Percentiles rank a stretch among this genome's conserved stretches.
Evolutionary conservation across 2,329 filamentous ascomycete genomes (phyloP).

Genomic region (Rhexocercosporidium sp.): DNA sequence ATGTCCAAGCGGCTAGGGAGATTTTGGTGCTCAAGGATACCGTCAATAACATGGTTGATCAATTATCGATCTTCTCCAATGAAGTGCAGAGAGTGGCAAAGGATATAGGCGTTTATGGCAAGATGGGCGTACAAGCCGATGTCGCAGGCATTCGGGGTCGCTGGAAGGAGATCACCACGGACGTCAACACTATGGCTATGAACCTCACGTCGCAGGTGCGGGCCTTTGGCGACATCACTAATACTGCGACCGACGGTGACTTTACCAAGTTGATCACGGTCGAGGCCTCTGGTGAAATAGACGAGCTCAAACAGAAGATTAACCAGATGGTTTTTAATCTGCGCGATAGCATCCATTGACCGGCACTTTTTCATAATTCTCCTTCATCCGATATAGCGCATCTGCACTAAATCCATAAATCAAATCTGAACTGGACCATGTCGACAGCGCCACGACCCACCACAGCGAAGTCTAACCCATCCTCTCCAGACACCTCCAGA

Average conservation of each 20-base stretch:
- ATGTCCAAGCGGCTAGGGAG: conserved; percentile 93
- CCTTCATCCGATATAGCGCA: too few species aligned
- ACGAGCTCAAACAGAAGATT: conserved; percentile 98
- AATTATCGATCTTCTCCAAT: conserved; percentile 93
- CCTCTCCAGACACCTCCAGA: too few species aligned
- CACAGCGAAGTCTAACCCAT: too few species aligned
- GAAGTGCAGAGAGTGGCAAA: conserved; percentile 94
- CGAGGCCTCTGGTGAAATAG: conserved; percentile 98
- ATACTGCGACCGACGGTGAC: conserved; percentile 93
- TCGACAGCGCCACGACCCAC: too few species aligned
- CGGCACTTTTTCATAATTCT: too few species aligned
- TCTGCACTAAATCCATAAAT: too few species aligned
- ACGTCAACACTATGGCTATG: conserved; percentile 51
- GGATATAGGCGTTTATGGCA: conserved; percentile 95
- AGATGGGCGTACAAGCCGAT: conserved; percentile 97
- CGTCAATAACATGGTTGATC: conserved; percentile 98
- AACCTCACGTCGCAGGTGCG: conserved; percentile 94
- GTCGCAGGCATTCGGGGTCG: conserved; percentile 90
- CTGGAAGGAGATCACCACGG: conserved; percentile 94
- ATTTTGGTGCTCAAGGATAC: conserved; percentile 94
- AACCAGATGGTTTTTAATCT: conserved; percentile 99
- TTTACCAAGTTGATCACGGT: conserved; percentile 97
- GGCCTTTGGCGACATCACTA: conserved; percentile 98
- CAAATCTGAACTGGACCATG: too few species aligned
- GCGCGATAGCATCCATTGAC: conserved; percentile 78